Base-by-base conservation (phyloP, 2,329 filamentous ascomycete species). In the Aspergillus pseudonomiae region DNA sequence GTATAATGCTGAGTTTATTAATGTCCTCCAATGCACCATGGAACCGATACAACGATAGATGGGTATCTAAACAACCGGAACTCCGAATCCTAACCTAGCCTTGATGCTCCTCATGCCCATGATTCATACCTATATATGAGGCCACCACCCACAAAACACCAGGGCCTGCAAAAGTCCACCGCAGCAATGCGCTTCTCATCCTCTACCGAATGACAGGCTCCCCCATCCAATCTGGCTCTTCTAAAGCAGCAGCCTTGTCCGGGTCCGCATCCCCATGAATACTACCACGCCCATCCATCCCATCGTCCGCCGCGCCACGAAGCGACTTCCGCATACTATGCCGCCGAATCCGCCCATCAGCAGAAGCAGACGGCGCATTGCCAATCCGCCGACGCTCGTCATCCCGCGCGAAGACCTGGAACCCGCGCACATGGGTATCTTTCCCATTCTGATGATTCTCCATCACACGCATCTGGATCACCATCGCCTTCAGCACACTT, bases 381-480 rank as follows among this genome's bases (percentile, higher is more conserved):
- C 65, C 70, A 45, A 73, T 67, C 3, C 73, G 71, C 4, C 73
- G 72, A 0, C 76, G 74, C 52, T 69, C 74, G 55, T 82, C 79
- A 64, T 84, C 81, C 34, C 74, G 75, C 16, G 87, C 85, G 73
- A 89, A 99, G 11, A 98, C 90, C 80, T 97, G 96, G 77, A 99
- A 86, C 2, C 93, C 94, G 19, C 95, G 86, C 28, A 99, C 86
- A 82, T 99, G 95, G n/a, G 95, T 99, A 76, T 99, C 95, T 77
- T 99, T 99, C 67, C 95, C 95, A 77, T 99, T 99, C 80, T 99
- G 95, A 77, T 99, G 95, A 74, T 99, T 99, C 80, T 98, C 95
- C 58, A 94, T 86, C 56, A 99, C 90, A 69, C 91, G 89, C 73
- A 98, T 89, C 77, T 98, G 94, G 32, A 99, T 85, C 34, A 98